phyloP scores from a whole-genome alignment of 108 stramenopile species.

The Nannochloropsis granulata region DNA sequence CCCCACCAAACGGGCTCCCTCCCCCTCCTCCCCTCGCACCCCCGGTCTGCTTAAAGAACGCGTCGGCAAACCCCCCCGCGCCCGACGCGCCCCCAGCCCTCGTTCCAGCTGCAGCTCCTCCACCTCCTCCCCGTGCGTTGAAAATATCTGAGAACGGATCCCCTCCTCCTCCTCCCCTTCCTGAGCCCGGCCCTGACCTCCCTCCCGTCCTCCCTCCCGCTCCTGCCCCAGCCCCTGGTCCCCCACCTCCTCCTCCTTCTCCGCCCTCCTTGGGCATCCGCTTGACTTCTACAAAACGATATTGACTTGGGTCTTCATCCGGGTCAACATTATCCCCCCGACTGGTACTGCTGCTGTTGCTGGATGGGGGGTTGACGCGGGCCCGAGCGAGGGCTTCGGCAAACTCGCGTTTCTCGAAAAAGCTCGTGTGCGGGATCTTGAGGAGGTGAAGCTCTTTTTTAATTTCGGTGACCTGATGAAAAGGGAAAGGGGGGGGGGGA shows the following conservation, averaged over 20 bases:
- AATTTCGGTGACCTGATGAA: background rate
- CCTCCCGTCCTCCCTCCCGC: background rate
- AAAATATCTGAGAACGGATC: background rate
- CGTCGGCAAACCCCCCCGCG: background rate
- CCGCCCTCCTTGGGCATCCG: background rate
- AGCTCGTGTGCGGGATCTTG: background rate
- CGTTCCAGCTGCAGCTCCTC: background rate
- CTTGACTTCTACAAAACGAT: background rate
- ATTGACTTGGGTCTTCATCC: background rate
- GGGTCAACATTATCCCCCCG: background rate
- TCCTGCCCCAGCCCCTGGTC: background rate
- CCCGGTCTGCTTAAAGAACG: background rate
- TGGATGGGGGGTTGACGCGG: background rate
- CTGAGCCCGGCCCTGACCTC: too few relatives aligned
- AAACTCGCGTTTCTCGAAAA: background rate
- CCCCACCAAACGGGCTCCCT: background rate
- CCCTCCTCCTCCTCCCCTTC: background rate
- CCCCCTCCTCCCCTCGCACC: conserved; percentile 3
- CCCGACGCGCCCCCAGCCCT: too few relatives aligned
- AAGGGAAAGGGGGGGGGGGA: too few relatives aligned
- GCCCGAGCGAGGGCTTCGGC: background rate
- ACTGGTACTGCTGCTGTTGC: background rate
- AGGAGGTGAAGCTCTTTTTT: background rate
- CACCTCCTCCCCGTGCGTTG: background rate
- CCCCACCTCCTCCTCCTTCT: background rate